Conservation (phyloP, 768 basidiomycete genomes). For the Tephrocybe rancida region DNA sequence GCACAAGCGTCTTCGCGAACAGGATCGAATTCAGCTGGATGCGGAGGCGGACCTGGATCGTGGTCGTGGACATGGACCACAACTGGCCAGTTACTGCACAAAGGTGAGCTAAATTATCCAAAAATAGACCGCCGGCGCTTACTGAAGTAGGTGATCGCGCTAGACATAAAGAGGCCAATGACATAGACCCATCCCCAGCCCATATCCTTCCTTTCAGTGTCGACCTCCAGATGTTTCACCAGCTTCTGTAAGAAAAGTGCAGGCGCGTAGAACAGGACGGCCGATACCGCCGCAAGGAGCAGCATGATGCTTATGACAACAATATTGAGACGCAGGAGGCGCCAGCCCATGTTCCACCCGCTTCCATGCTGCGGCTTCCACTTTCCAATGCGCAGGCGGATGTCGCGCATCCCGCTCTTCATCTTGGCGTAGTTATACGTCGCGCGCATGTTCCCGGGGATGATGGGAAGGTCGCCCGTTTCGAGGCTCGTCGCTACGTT, state of each 20-base stretch:
- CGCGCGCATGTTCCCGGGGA: slow-evolving; percentile 73
- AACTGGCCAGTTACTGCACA: slow-evolving; percentile 63
- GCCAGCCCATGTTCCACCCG: slow-evolving; percentile 67
- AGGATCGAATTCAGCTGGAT: slow-evolving; percentile 84
- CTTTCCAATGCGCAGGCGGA: slow-evolving; percentile 51
- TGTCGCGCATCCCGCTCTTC: slow-evolving; percentile 54
- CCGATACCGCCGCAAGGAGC: slow-evolving; percentile 54
- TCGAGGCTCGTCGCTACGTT: slow-evolving; percentile 74
- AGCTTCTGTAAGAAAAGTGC: slow-evolving; percentile 64
- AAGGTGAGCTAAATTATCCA: neutral
- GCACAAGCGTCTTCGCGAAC: slow-evolving; percentile 83
- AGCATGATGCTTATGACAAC: slow-evolving; percentile 42
- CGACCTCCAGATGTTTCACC: slow-evolving; percentile 66
- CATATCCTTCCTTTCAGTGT: slow-evolving; percentile 53
- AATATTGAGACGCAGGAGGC: slow-evolving; percentile 60
- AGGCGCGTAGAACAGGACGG: slow-evolving; percentile 64
- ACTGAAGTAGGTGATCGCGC: slow-evolving; percentile 35
- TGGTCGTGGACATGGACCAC: slow-evolving; percentile 71
- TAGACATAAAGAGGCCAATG: slow-evolving; percentile 35
- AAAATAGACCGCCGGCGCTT: slow-evolving; percentile 8
- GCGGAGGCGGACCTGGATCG: slow-evolving; percentile 68
- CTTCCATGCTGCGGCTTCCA: slow-evolving; percentile 65
- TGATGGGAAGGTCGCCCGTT: slow-evolving; percentile 86
- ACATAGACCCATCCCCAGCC: slow-evolving; percentile 78
- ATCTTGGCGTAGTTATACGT: slow-evolving; percentile 65